Evolutionary conservation across 805 yeast genomes (phyloP).

Genomic region (Kuraishia piskuri): DNA sequence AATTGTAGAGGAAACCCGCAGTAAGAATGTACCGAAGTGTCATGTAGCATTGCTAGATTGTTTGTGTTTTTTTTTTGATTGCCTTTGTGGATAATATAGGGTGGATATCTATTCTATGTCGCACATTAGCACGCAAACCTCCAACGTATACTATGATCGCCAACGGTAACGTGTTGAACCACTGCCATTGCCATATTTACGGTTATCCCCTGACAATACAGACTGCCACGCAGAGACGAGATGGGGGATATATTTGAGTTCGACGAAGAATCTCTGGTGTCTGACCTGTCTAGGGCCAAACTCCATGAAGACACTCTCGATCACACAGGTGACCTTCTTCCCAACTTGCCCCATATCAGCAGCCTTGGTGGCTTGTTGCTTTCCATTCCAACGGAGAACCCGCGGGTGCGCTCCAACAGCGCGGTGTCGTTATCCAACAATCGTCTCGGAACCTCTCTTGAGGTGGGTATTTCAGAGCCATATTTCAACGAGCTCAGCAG

Average conservation of each 20-base stretch:
- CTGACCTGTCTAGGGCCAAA: background rate
- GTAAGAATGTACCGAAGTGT: too few relatives aligned
- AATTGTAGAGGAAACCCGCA: too few relatives aligned
- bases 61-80: too few relatives aligned
- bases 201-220: background rate
- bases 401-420: slow-evolving; percentile 17
- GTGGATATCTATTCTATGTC: too few relatives aligned
- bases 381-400: background rate
- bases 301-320: background rate
- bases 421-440: slow-evolving; percentile 22
- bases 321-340: background rate
- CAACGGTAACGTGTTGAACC: background rate
- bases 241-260: slow-evolving; percentile 3
- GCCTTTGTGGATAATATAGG: too few relatives aligned
- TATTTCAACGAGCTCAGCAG: slow-evolving; percentile 21
- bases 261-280: slow-evolving; percentile 2
- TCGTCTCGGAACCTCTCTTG: slow-evolving; percentile 39
- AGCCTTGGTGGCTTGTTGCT: slow-evolving; percentile 2
- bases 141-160: background rate
- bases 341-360: slow-evolving; percentile 11
- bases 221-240: background rate
- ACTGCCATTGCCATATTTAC: too few relatives aligned
- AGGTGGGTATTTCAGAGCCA: slow-evolving; percentile 35
- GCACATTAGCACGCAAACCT: too few relatives aligned
- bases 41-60: too few relatives aligned